Percentiles rank a stretch among this genome's conserved stretches.
Conservation (phyloP, 2,329 filamentous ascomycete species). For the Sporothrix dimorphospora region DNA sequence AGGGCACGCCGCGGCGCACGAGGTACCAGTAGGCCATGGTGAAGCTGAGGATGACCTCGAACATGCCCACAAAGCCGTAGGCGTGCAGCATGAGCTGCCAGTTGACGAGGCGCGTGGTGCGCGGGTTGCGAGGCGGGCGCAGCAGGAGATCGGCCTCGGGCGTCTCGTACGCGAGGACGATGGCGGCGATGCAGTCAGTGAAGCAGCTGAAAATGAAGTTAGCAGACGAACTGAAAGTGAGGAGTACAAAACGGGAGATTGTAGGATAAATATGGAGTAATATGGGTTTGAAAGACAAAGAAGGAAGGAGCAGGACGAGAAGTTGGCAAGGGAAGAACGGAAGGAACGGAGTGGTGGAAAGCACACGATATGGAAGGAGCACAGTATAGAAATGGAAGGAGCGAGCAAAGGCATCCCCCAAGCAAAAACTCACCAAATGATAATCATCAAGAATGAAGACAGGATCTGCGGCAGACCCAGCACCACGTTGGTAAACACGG, state of each 20-base stretch:
- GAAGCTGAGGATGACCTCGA: conserved; percentile 55
- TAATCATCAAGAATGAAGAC: conserved; percentile 60
- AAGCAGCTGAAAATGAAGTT: conserved; percentile 46
- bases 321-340: no score
- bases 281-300: neutral
- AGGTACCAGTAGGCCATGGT: conserved; percentile 60
- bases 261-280: neutral
- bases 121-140: conserved; percentile 54
- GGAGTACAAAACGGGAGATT: no score
- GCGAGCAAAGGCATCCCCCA: neutral
- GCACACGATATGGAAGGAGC: neutral
- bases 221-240: neutral
- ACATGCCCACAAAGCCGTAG: conserved; percentile 56
- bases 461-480: conserved; percentile 57
- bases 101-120: conserved; percentile 56
- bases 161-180: conserved; percentile 59
- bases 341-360: neutral
- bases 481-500: conserved; percentile 59
- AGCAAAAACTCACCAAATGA: conserved; percentile 47
- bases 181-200: conserved; percentile 55
- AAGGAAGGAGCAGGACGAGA: neutral
- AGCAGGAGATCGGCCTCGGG: conserved; percentile 58
- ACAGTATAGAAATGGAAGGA: neutral
- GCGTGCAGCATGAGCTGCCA: conserved; percentile 55
- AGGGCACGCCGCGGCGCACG: conserved; percentile 51